Conservation (phyloP, 75 land plant genomes). For the Adiantum capillusveneris region DNA sequence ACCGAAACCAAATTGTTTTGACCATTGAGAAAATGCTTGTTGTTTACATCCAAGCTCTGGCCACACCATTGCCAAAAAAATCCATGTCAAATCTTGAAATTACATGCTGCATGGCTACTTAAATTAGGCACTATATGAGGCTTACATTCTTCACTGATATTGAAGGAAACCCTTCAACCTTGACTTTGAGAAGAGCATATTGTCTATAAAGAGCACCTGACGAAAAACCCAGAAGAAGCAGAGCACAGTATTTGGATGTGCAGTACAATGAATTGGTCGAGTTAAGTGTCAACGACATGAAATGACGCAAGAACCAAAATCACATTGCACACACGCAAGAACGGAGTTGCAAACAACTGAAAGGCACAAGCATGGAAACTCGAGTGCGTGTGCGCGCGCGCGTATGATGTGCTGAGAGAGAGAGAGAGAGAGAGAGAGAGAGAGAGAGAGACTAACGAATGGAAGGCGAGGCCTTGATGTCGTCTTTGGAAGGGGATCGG, state of each 20-base stretch:
- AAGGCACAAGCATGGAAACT: neutral
- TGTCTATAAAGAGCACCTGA: constrained; percentile 4
- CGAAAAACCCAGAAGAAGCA: neutral
- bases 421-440: neutral
- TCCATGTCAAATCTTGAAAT: no score
- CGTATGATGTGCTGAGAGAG: neutral
- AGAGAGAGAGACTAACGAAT: neutral
- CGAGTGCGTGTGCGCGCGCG: neutral
- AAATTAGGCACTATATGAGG: no score
- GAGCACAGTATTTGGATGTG: no score
- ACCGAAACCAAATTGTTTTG: neutral
- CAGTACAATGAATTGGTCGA: no score
- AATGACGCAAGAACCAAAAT: no score
- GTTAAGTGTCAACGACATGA: no score
- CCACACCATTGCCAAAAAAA: no score
- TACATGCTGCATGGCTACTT: no score
- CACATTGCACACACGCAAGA: no score
- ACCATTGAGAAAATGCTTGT: no score
- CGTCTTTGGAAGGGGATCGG: constrained; percentile 8
- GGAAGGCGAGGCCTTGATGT: constrained; percentile 10
- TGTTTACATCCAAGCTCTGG: no score
- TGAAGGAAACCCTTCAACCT: neutral
- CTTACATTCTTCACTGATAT: neutral
- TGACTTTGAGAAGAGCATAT: neutral
- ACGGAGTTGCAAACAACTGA: neutral